Base-by-base conservation (phyloP, 441 rosid genomes). In the Omphalea diandra region DNA sequence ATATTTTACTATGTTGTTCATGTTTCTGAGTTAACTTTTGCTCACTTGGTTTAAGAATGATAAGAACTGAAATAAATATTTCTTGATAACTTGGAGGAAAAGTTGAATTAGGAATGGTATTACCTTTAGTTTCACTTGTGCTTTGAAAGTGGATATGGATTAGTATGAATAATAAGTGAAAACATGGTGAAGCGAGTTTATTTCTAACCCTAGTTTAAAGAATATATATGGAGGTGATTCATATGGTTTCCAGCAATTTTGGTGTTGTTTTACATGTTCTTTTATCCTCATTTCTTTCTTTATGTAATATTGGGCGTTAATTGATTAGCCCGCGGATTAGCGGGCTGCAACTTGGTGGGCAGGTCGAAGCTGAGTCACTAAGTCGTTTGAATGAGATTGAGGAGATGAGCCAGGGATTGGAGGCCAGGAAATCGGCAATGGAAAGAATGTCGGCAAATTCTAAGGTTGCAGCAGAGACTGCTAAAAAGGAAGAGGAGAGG, bases 281-380 rank as follows among this genome's bases (percentile, higher is more conserved):
- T n/a, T n/a, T 71, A 9, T 31, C 26, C 1, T 47, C 46, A 18
- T 58, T 12, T 50, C n/a, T 44, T 56, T 20, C 43, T 43, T 57
- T 41, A 60, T 73, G 69, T 22, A 61, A 75, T 81, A 38, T 67
- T 68, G 72, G 76, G 79, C 80, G 79, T 87, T 85, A 83, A 84
- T 83, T 82, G 83, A 82, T 83, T 81, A 64, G 84, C 86, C 90
- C 85, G 90, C 90, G 79, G 78, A 72, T 85, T 91, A 87, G 92
- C 88, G 91, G 93, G 88, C 74, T 83, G 86, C 70, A 70, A 84
- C 65, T 61, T 86, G 75, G 80, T 82, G 82, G 73, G 82, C 97
- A 94, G 99, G 94, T 86, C 68, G 76, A 85, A 75, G 76, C 86
- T 26, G 96, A 89, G 80, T 89, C 96, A 27, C 70, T 89, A 80